Conservation (phyloP, 768 basidiomycete genomes). For the Chlorophyllum brunneum region DNA sequence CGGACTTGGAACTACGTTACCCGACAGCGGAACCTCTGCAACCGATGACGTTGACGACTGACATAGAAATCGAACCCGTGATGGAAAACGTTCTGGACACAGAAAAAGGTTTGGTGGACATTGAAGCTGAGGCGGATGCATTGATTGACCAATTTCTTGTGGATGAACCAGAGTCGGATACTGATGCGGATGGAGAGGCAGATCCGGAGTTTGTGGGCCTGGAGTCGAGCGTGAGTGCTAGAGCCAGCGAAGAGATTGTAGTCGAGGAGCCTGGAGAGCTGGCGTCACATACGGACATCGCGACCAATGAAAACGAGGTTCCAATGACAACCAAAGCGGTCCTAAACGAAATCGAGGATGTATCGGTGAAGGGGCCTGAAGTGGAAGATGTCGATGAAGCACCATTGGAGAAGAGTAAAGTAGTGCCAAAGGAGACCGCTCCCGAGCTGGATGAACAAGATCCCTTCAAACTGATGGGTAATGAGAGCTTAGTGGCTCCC, state of each 20-base stretch:
- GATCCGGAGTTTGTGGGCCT: constrained; percentile 29
- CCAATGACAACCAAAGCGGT: neutral
- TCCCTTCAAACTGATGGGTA: constrained; percentile 29
- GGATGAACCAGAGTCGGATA: constrained; percentile 20
- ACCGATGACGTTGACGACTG: neutral
- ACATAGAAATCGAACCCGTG: neutral
- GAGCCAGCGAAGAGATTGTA: neutral
- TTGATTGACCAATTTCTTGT: constrained; percentile 5
- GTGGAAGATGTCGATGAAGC: neutral
- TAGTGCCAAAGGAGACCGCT: neutral
- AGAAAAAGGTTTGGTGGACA: neutral
- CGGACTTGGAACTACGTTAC: constrained; percentile 20
- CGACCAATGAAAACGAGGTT: neutral
- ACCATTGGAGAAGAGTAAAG: no score
- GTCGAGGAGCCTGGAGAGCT: neutral
- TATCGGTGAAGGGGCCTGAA: neutral
- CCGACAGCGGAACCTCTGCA: constrained; percentile 9
- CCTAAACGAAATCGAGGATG: neutral
- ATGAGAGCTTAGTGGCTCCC: constrained; percentile 19
- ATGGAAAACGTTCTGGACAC: neutral
- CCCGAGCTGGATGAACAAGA: constrained; percentile 17
- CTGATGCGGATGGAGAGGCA: constrained; percentile 33
- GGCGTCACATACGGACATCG: neutral
- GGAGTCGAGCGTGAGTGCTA: constrained; percentile 3
- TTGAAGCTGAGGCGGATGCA: constrained; percentile 1